Percentiles rank a stretch among this genome's conserved stretches.
Evolutionary conservation across 768 basidiomycete genomes (phyloP).

Genomic region (Hygrocybe coccinea): DNA sequence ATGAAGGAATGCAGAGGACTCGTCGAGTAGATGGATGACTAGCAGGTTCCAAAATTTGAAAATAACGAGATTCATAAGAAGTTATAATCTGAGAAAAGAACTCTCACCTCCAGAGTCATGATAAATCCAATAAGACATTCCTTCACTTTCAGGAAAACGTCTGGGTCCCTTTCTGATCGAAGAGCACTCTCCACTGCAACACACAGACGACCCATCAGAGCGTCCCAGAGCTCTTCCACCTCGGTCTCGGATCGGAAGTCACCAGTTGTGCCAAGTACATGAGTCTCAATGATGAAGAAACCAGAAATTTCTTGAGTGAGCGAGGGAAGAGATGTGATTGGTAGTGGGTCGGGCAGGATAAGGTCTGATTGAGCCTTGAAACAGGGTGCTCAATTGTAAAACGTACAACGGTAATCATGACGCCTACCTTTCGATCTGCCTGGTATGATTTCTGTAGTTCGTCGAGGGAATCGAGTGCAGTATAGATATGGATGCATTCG

Average conservation of each 20-base stretch:
- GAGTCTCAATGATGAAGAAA: conserved; percentile 94
- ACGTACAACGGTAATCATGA: neutral
- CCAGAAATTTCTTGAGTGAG: conserved; percentile 92
- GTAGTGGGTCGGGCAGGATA: conserved; percentile 75
- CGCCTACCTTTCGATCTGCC: conserved; percentile 82
- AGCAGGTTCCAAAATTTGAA: neutral
- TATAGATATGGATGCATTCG: conserved; percentile 96
- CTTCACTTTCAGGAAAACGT: conserved; percentile 77
- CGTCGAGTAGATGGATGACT: conserved; percentile 87
- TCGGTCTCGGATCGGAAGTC: conserved; percentile 87
- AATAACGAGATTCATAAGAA: neutral
- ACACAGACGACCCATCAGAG: conserved; percentile 68
- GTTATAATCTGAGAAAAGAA: neutral
- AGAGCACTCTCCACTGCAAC: conserved; percentile 71
- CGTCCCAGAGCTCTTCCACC: conserved; percentile 94
- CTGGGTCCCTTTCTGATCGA: conserved; percentile 69
- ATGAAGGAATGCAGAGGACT: conserved; percentile 78
- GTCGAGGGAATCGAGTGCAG: conserved; percentile 82
- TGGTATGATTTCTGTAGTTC: conserved; percentile 91
- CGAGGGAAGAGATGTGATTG: conserved; percentile 59
- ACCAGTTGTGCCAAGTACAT: conserved; percentile 84
- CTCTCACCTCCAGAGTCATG: conserved; percentile 81
- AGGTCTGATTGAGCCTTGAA: conserved; percentile 91
- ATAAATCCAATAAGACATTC: conserved; percentile 80
- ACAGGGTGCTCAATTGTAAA: conserved; percentile 5